These are phyloP conservation scores for Tagetes erecta DNA, from an alignment of 129 eudicot genomes.

Conservation along the genomic window DNA sequence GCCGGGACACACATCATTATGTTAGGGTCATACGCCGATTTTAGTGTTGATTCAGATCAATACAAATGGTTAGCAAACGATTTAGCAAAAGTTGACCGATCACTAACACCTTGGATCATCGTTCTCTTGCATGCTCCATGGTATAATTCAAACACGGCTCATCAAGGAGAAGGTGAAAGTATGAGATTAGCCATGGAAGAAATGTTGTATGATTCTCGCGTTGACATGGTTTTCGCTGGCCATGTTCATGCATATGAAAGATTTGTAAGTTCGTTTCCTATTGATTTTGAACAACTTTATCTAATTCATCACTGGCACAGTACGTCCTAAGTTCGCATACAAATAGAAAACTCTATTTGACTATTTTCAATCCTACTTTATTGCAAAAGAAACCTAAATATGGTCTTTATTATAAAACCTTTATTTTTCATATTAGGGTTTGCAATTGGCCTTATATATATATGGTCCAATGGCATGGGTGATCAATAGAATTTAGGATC, in stretches of 20 bases:
- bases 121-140: conserved; percentile 67
- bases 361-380: background rate
- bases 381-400: no score
- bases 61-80: conserved; percentile 55
- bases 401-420: no score
- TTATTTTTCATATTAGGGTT: no score
- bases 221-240: conserved; percentile 60
- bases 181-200: conserved; percentile 61
- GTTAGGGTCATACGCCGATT: conserved; percentile 76
- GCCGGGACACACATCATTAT: conserved; percentile 59
- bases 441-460: no score
- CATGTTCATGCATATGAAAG: conserved; percentile 83
- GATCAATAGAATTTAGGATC: no score
- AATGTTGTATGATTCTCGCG: conserved; percentile 53
- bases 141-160: conserved; percentile 63
- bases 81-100: conserved; percentile 50
- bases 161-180: conserved; percentile 51
- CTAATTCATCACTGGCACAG: no score
- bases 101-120: conserved; percentile 59
- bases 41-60: conserved; percentile 55
- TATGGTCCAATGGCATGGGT: no score
- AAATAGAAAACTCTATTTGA: no score
- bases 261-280: conserved; percentile 39
- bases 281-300: no score
- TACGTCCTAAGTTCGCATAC: no score